Percentiles rank a stretch among this genome's conserved stretches.
These are phyloP conservation scores for Ottelia alismoides DNA, from an alignment of 106 monocot species.

Conservation along the genomic window DNA sequence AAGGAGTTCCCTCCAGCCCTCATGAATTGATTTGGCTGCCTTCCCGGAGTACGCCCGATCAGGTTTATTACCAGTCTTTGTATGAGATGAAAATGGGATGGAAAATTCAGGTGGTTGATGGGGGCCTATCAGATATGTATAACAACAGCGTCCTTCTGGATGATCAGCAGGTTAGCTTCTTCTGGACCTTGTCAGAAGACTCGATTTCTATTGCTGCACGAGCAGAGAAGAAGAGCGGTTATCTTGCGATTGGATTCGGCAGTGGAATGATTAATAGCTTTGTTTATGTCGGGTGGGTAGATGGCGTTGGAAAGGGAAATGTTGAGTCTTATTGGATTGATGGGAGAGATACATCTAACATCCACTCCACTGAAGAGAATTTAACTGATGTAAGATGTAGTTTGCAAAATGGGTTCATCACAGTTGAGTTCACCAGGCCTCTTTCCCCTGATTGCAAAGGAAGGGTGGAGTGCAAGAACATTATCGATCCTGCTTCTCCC, in stretches of 20 bases:
- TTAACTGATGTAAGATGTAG: too few relatives aligned
- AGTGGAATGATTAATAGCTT: slow-evolving; percentile 58
- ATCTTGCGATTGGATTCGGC: slow-evolving; percentile 69
- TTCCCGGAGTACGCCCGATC: slow-evolving; percentile 71
- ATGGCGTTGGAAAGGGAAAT: too few relatives aligned
- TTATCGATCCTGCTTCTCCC: slow-evolving; percentile 3
- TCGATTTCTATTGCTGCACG: slow-evolving; percentile 55
- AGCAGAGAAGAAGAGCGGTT: slow-evolving; percentile 51
- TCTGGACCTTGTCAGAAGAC: slow-evolving; percentile 46
- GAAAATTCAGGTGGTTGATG: too few relatives aligned
- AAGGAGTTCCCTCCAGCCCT: too few relatives aligned
- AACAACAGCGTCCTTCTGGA: slow-evolving; percentile 64
- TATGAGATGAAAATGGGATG: too few relatives aligned
- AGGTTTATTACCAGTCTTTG: too few relatives aligned
- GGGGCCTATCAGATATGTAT: too few relatives aligned
- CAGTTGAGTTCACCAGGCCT: neutral
- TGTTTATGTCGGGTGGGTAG: slow-evolving; percentile 70
- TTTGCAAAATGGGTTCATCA: slow-evolving; percentile 4
- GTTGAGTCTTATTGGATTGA: slow-evolving; percentile 1
- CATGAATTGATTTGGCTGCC: slow-evolving; percentile 50
- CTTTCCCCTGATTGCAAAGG: neutral
- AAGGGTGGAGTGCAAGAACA: neutral
- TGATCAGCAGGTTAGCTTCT: slow-evolving; percentile 61
- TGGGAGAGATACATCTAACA: neutral
- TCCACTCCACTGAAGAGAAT: too few relatives aligned